Conservation (phyloP, 495 filamentous ascomycete genomes). For the Penicillium angulare region DNA sequence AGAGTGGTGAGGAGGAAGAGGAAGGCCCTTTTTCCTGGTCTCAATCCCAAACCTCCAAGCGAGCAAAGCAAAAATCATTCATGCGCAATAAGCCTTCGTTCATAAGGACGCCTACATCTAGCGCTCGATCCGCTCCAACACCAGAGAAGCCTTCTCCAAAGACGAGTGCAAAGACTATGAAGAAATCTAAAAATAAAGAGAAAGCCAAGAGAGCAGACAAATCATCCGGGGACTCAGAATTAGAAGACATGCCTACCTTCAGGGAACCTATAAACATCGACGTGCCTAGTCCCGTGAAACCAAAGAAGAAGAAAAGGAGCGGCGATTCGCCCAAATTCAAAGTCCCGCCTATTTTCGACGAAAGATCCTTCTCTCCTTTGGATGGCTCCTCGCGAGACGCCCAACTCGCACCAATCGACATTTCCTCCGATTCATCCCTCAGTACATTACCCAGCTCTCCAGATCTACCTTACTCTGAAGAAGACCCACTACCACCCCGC, state of each 20-base stretch:
- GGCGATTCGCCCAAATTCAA: conserved; percentile 17
- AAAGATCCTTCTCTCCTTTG: conserved; percentile 24
- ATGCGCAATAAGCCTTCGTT: conserved; percentile 7
- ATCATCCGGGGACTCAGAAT: conserved; percentile 6
- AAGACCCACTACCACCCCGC: conserved; percentile 3
- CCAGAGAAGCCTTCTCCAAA: conserved; percentile 8
- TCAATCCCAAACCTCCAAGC: conserved; percentile 22
- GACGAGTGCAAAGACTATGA: not conserved
- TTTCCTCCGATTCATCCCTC: not conserved
- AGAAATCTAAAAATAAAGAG: not conserved
- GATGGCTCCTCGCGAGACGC: conserved; percentile 11
- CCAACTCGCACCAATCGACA: not conserved
- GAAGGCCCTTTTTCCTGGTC: conserved; percentile 11
- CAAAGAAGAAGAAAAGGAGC: not conserved
- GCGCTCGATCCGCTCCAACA: conserved; percentile 13
- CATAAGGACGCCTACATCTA: conserved; percentile 10
- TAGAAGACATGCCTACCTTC: conserved; percentile 21
- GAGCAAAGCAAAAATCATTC: not conserved
- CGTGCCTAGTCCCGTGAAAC: conserved; percentile 13
- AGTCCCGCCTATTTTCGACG: conserved; percentile 19
- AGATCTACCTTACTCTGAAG: too few species aligned
- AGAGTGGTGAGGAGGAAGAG: conserved; percentile 19
- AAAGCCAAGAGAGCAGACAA: not conserved
- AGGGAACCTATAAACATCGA: conserved; percentile 29
- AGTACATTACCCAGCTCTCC: not conserved